A percentile compares a stretch with the other conserved stretches of the same genome.
Evolutionary conservation across 768 basidiomycete genomes (phyloP).

Genomic region (Ephemerocybe angulata): DNA sequence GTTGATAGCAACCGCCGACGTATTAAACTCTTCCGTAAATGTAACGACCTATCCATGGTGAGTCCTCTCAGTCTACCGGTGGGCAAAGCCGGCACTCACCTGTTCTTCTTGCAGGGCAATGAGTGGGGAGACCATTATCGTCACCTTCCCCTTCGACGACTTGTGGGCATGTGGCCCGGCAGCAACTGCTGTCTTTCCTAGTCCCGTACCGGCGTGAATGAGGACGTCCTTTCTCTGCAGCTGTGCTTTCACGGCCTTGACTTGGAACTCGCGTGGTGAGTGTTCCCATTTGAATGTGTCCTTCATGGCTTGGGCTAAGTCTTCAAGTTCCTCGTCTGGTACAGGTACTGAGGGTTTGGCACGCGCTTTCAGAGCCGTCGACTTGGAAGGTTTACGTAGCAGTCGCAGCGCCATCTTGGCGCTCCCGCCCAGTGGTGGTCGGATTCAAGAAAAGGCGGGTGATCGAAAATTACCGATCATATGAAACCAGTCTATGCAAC

Average conservation of each 20-base stretch:
- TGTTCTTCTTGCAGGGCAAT: constrained; percentile 36
- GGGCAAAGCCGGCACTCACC: constrained; percentile 5
- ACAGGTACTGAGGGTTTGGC: no score
- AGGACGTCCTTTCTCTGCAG: constrained; percentile 28
- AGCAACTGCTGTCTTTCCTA: constrained; percentile 36
- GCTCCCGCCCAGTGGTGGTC: no score
- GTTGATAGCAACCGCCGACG: constrained; percentile 30
- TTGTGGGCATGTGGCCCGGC: constrained; percentile 34
- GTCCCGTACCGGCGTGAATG: constrained; percentile 35
- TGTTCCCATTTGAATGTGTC: constrained; percentile 20
- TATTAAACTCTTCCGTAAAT: constrained; percentile 21
- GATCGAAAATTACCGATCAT: no score
- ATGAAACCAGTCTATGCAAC: no score
- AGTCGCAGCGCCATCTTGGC: no score
- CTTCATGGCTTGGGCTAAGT: constrained; percentile 5
- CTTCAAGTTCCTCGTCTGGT: constrained; percentile 5
- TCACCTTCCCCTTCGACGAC: constrained; percentile 24
- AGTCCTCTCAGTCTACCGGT: not conserved
- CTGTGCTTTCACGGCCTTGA: constrained; percentile 26
- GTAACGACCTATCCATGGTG: not conserved
- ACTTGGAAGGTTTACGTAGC: not conserved
- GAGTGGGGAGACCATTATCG: constrained; percentile 37
- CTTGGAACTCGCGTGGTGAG: constrained; percentile 23
- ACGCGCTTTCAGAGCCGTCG: not conserved
- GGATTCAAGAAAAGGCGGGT: no score